A percentile compares a stretch with the other conserved stretches of the same genome.
phyloP scores from a whole-genome alignment of 2,329 filamentous ascomycete genomes.

The Tolypocladium paradoxum region DNA sequence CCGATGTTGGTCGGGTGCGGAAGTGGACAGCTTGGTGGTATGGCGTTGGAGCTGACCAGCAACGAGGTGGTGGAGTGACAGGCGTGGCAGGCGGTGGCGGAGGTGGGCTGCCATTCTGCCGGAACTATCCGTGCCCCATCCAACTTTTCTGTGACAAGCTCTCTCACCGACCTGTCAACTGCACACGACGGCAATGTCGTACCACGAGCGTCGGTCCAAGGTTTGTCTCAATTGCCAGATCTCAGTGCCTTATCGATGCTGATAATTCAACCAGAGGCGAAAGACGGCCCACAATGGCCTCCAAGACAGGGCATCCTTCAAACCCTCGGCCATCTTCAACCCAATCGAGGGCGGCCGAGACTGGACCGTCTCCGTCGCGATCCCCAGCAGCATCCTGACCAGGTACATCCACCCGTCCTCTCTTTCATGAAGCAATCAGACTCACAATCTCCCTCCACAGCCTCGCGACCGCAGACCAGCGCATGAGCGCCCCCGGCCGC shows the following conservation, averaged over 20 bases:
- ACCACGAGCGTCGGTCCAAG: slow-evolving; percentile 21
- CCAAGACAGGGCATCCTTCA: slow-evolving; percentile 37
- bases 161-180: neutral
- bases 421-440: neutral
- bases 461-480: slow-evolving; percentile 62
- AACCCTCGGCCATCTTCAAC: slow-evolving; percentile 58
- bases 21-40: slow-evolving; percentile 1
- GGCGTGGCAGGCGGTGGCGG: slow-evolving; percentile 9
- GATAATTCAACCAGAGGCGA: slow-evolving; percentile 31
- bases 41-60: slow-evolving; percentile 9
- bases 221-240: slow-evolving; percentile 5
- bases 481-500: slow-evolving; percentile 60
- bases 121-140: slow-evolving; percentile 4
- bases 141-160: slow-evolving; percentile 6
- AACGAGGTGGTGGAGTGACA: slow-evolving; percentile 2
- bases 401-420: slow-evolving; percentile 39
- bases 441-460: slow-evolving; percentile 26
- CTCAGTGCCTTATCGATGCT: neutral
- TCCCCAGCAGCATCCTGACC: slow-evolving; percentile 67
- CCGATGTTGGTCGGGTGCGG: neutral
- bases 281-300: slow-evolving; percentile 32
- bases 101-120: slow-evolving; percentile 13
- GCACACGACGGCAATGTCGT: slow-evolving; percentile 16
- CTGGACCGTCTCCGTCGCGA: slow-evolving; percentile 67
- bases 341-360: slow-evolving; percentile 50